A percentile compares a stretch with the other conserved stretches of the same genome.
phyloP scores from a whole-genome alignment of 805 yeast species.

The Cyberlindnera japonica region DNA sequence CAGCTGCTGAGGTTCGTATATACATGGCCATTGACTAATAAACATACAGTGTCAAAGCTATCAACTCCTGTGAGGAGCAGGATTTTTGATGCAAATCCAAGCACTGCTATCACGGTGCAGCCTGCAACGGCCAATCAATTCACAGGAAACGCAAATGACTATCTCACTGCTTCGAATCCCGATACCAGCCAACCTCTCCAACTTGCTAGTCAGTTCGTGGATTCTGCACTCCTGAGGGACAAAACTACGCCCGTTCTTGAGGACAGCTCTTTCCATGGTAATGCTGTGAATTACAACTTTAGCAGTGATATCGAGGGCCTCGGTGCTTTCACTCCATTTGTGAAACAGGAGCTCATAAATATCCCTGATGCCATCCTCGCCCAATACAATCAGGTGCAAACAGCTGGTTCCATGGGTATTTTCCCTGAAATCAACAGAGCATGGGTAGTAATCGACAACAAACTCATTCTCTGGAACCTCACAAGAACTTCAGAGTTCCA shows the following conservation, averaged over 20 bases:
- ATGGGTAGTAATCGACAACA: slow-evolving; percentile 83
- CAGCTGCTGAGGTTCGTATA: no score
- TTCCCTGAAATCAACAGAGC: slow-evolving; percentile 76
- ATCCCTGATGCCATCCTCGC: slow-evolving; percentile 80
- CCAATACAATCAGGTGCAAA: slow-evolving; percentile 63
- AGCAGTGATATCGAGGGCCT: slow-evolving; percentile 44
- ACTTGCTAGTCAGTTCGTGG: slow-evolving; percentile 61
- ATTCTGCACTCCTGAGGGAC: slow-evolving; percentile 55
- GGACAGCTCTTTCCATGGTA: slow-evolving; percentile 44
- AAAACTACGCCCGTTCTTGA: slow-evolving; percentile 54
- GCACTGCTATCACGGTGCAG: slow-evolving; percentile 8
- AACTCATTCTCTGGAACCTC: slow-evolving; percentile 82
- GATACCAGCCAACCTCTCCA: slow-evolving; percentile 38
- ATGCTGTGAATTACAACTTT: slow-evolving; percentile 66
- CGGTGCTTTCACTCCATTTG: slow-evolving; percentile 68
- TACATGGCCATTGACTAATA: not conserved
- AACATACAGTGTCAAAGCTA: slow-evolving; percentile 21
- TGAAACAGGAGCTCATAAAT: slow-evolving; percentile 59
- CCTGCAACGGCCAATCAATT: slow-evolving; percentile 13
- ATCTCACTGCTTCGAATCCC: slow-evolving; percentile 30
- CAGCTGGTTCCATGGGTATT: slow-evolving; percentile 74
- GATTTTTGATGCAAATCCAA: slow-evolving; percentile 14
- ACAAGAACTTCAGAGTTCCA: slow-evolving; percentile 60
- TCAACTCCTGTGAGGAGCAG: slow-evolving; percentile 25
- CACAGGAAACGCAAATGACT: slow-evolving; percentile 27